Conservation (phyloP, 208 protist species). For the Wallacemonas sp. region DNA sequence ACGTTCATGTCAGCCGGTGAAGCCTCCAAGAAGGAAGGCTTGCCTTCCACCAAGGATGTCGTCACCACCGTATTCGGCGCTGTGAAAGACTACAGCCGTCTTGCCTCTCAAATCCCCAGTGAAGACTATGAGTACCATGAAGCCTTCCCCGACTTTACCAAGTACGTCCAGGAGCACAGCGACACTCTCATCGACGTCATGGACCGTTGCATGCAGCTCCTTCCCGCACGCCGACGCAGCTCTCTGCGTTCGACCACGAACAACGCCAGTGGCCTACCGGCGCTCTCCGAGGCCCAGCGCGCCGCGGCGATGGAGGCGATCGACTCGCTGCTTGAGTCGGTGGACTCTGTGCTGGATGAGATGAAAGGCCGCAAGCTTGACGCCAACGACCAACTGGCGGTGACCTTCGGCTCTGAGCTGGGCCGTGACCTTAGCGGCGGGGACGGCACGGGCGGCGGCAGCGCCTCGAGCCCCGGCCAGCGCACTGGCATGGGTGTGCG, state of each 20-base stretch:
- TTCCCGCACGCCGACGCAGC: conserved; percentile 67
- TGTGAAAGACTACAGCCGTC: conserved; percentile 74
- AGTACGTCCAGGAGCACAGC: conserved; percentile 56
- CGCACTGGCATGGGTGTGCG: conserved; percentile 31
- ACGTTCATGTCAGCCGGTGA: neutral
- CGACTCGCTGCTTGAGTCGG: conserved; percentile 82
- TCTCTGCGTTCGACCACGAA: conserved; percentile 13
- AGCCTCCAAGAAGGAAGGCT: conserved; percentile 5
- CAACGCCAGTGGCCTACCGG: conserved; percentile 11
- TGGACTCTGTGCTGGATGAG: conserved; percentile 80
- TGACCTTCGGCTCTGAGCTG: conserved; percentile 77
- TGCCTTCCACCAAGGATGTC: conserved; percentile 58
- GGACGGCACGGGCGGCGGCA: neutral
- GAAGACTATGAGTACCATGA: conserved; percentile 86
- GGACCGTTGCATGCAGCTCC: conserved; percentile 57
- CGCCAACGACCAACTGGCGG: conserved; percentile 68
- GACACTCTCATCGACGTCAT: conserved; percentile 57
- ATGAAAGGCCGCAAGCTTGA: conserved; percentile 58
- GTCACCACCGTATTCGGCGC: conserved; percentile 53
- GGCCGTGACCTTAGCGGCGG: conserved; percentile 5
- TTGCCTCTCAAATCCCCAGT: conserved; percentile 43
- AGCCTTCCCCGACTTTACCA: conserved; percentile 76
- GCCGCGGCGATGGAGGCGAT: conserved; percentile 77
- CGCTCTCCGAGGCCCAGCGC: conserved; percentile 50
- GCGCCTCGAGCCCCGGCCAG: neutral